Base-by-base conservation (phyloP, 495 filamentous ascomycete species). In the Trypethelium eluteriae region DNA sequence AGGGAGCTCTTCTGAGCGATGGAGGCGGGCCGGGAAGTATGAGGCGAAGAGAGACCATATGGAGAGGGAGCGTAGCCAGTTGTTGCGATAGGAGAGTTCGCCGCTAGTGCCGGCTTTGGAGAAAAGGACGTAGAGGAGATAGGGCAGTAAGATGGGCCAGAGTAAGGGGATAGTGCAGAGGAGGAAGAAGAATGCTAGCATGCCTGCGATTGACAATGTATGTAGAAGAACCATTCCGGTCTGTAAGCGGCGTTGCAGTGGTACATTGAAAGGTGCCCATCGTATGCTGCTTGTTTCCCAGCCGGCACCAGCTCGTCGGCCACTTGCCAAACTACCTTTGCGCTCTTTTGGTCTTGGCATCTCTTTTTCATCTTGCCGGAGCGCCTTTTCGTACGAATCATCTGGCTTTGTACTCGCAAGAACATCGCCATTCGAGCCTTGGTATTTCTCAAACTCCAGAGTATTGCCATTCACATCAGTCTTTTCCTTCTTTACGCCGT, bases 81-180 rank as follows among this genome's bases (percentile, higher is more conserved):
- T 81, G 46, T 86, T 90, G 63, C 94, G 89, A 62, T 85, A 84
- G 38, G 83, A 85, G 36, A 95, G 81, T 6, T 82, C 82, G 32
- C 94, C 94, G 39, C 90, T 88, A 6, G 83, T 86, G 38, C 85
- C 82, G 12, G 89, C 87, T 61, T 84, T 88, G 18, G 92, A 96
- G 71, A 92, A 86, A 38, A 96, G 84, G 68, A 86, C 80, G 77
- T 93, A 90, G 66, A 98, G 79, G 39, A 96, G 82, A 71, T 98
- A 98, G 3, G 92, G 89, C n/a, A 98, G 76, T 12, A 98, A 78
- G 56, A 98, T 71, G 2, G 94, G 94, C 94, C 94, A 98, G 66
- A 87, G 85, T 14, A 98, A 76, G 0, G 95, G 95, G 67, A 93
- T 92, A 56, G 90, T 87, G 77, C 92, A 96, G 53, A 92, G 85